Percentiles rank a stretch among this genome's conserved stretches.
These are phyloP conservation scores for Epichloe glyceriae DNA, from an alignment of 2,329 filamentous ascomycete species.

Conservation along the genomic window DNA sequence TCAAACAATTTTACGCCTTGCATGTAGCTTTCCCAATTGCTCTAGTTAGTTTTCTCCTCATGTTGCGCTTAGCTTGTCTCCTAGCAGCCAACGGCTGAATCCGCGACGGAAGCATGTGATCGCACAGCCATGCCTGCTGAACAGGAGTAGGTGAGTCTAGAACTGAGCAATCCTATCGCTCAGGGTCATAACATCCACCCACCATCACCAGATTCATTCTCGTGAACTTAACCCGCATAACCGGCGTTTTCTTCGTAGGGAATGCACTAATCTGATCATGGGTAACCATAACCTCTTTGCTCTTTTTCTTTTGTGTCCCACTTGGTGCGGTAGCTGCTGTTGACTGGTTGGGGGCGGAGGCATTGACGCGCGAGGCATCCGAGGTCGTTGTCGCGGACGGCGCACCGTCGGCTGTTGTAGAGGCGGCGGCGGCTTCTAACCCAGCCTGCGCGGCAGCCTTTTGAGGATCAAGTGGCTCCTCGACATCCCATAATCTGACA, in stretches of 20 bases:
- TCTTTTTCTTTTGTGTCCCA: constrained; percentile 54
- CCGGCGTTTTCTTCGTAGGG: constrained; percentile 88
- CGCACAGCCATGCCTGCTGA: not conserved
- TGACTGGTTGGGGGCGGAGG: constrained; percentile 13
- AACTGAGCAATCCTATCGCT: constrained; percentile 22
- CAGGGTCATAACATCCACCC: constrained; percentile 56
- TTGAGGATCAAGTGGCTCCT: constrained; percentile 53
- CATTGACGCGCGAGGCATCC: constrained; percentile 14
- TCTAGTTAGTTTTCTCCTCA: constrained; percentile 1
- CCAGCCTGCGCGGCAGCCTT: constrained; percentile 37
- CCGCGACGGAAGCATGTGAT: constrained; percentile 5
- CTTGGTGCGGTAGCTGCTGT: constrained; percentile 14
- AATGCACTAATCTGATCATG: constrained; percentile 93
- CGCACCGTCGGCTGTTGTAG: constrained; percentile 31
- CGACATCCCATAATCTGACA: constrained; percentile 87
- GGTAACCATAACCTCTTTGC: constrained; percentile 79
- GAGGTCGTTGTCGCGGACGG: constrained; percentile 14
- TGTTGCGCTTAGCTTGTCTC: constrained; percentile 4
- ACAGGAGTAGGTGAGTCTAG: constrained; percentile 2
- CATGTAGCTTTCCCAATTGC: not conserved
- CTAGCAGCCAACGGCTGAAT: constrained; percentile 2
- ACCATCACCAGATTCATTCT: constrained; percentile 89
- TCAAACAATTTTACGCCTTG: not conserved
- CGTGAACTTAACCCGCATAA: constrained; percentile 87
- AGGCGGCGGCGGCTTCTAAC: constrained; percentile 28